phyloP scores from a whole-genome alignment of 495 filamentous ascomycete species.

The Haplographium delicatum region DNA sequence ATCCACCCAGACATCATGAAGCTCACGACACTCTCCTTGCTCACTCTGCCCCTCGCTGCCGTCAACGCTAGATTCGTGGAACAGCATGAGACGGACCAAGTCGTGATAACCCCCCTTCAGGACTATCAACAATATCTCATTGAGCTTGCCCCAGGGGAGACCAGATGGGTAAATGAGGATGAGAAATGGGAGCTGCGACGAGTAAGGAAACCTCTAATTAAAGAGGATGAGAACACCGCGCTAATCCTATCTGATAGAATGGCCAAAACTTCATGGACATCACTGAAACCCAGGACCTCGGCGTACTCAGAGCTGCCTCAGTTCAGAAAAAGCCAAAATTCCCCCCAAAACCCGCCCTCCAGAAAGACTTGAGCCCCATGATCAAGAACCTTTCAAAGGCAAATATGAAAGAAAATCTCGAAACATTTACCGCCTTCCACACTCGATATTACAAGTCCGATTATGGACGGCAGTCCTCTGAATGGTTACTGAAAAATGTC shows the following conservation, averaged over 20 bases:
- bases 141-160: slow-evolving; percentile 82
- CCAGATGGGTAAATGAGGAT: slow-evolving; percentile 82
- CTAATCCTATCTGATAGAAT: slow-evolving; percentile 43
- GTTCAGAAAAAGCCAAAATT: slow-evolving; percentile 47
- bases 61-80: slow-evolving; percentile 48
- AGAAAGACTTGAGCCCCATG: slow-evolving; percentile 62
- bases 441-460: slow-evolving; percentile 89
- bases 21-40: slow-evolving; percentile 36
- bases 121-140: slow-evolving; percentile 57
- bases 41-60: slow-evolving; percentile 40
- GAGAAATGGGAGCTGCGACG: slow-evolving; percentile 89
- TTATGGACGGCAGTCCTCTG: slow-evolving; percentile 79
- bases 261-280: slow-evolving; percentile 94
- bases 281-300: slow-evolving; percentile 62
- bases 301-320: slow-evolving; percentile 33
- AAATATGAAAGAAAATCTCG: slow-evolving; percentile 73
- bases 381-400: slow-evolving; percentile 63
- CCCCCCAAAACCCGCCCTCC: slow-evolving; percentile 60
- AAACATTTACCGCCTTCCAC: slow-evolving; percentile 73
- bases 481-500: slow-evolving; percentile 81
- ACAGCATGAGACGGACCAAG: slow-evolving; percentile 35
- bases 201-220: slow-evolving; percentile 50
- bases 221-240: background rate
- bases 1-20: slow-evolving; percentile 29
- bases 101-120: slow-evolving; percentile 27